Evolutionary conservation across 2,329 filamentous ascomycete species (phyloP), one percentile per base, ranked within the genome.

Genomic region (Colletotrichum gloeosporioides): DNA sequence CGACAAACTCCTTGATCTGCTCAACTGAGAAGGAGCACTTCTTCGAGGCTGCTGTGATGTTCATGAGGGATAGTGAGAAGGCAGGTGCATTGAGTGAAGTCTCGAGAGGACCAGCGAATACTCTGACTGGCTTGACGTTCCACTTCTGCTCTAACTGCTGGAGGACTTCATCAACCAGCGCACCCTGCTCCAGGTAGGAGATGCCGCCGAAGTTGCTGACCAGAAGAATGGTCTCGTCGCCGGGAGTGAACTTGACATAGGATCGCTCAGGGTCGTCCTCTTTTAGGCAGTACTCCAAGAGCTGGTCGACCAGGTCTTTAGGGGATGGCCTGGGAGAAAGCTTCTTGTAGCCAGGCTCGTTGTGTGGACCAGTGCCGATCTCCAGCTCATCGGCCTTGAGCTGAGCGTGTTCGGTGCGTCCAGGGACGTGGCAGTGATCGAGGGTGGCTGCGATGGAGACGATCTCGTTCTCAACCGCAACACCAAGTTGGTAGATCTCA

Each of bases 41-140:
- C 65, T 80, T 80, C 0, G 89, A 86, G 0, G 88, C 86, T 1
- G 86, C 87, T 0, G 88, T 88, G 53, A 92, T 81, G 81, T 93
- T 94, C 80, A 94, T 85, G 65, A 95, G 79, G 5, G 92, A 93
- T 8, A 95, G 88, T 16, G 92, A 93, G 80, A 95, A 95, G 0
- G 93, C 93, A 0, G 93, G 89, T 0, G 92, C 93, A 78, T 95
- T 95, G 79, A 95, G 88, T 18, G 92, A 94, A 0, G 93, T 95
- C 88, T 95, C 94, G 72, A 93, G 89, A 32, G 91, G 92, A 2
- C 93, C 93, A 0, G 89, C 85, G 68, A 91, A 88, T 68, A 94
- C 88, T 34, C 93, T 87, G 5, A 87, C 87, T 0, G 90, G 90
- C 63, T 84, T 82, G 6, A 91, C 85, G 8, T 85, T 84, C 88